These are phyloP conservation scores for Canavalia ensiformis DNA, from an alignment of 306 rosid species.

Conservation along the genomic window DNA sequence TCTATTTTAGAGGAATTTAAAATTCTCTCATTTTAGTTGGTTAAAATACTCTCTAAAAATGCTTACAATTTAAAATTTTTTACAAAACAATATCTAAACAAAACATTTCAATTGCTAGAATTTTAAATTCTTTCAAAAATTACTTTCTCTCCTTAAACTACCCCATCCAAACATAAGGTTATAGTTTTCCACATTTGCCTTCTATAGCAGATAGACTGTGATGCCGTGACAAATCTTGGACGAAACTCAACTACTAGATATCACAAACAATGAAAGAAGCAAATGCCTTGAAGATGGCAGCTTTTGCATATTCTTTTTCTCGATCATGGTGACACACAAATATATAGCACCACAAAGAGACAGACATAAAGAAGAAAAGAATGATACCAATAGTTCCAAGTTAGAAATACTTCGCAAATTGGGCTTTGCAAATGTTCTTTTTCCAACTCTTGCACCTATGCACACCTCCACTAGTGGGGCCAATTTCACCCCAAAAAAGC, in stretches of 20 bases:
- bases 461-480: constrained; percentile 35
- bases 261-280: background rate
- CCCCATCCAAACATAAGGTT: too few relatives aligned
- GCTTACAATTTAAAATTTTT: too few relatives aligned
- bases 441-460: constrained; percentile 54
- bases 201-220: background rate
- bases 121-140: too few relatives aligned
- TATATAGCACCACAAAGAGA: constrained; percentile 8
- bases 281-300: constrained; percentile 41
- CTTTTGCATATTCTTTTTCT: constrained; percentile 51
- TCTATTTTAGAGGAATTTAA: too few relatives aligned
- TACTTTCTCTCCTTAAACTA: too few relatives aligned
- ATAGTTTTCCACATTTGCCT: background rate
- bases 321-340: constrained; percentile 21
- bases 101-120: too few relatives aligned
- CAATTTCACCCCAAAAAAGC: constrained; percentile 38
- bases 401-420: constrained; percentile 33
- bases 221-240: background rate
- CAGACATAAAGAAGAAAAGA: constrained; percentile 65
- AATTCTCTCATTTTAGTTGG: too few relatives aligned
- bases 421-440: constrained; percentile 62
- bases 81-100: too few relatives aligned
- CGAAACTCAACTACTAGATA: constrained; percentile 11
- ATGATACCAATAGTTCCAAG: constrained; percentile 56
- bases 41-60: too few relatives aligned